Conservation (phyloP, 768 basidiomycete genomes). For the Boletus rubroflammeus region DNA sequence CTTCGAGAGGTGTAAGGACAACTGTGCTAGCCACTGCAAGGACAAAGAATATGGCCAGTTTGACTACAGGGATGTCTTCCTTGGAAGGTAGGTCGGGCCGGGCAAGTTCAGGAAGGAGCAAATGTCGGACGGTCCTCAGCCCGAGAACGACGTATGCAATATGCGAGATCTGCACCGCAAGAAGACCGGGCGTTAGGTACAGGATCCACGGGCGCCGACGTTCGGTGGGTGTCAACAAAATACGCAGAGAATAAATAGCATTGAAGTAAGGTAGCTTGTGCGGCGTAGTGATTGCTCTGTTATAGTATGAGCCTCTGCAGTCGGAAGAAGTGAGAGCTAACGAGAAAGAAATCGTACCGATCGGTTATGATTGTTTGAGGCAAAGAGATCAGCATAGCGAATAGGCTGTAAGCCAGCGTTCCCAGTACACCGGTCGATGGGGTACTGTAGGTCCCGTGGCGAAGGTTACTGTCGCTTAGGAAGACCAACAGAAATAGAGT, state of each 20-base stretch:
- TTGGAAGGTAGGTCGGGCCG: slow-evolving; percentile 30
- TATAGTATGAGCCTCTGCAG: slow-evolving; percentile 1
- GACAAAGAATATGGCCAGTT: slow-evolving; percentile 52
- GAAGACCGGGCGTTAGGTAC: slow-evolving; percentile 72
- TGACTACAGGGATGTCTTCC: slow-evolving; percentile 46
- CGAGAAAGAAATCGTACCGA: slow-evolving; percentile 44
- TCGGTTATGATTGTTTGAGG: slow-evolving; percentile 76
- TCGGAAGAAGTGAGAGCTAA: background rate
- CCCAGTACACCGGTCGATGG: slow-evolving; percentile 61
- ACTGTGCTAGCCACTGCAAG: slow-evolving; percentile 54
- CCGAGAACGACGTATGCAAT: slow-evolving; percentile 44
- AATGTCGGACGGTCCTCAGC: slow-evolving; percentile 40
- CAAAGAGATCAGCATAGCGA: slow-evolving; percentile 60
- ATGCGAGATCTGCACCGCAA: slow-evolving; percentile 42
- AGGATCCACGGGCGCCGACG: slow-evolving; percentile 74
- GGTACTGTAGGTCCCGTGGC: slow-evolving; percentile 62
- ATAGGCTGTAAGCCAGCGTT: slow-evolving; percentile 59
- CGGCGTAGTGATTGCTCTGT: slow-evolving; percentile 79
- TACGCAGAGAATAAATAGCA: slow-evolving; percentile 54
- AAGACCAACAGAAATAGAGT: slow-evolving; percentile 56
- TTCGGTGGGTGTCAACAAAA: slow-evolving; percentile 79
- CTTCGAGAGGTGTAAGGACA: slow-evolving; percentile 73
- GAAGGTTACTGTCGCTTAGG: slow-evolving; percentile 53
- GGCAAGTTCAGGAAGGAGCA: slow-evolving; percentile 56
- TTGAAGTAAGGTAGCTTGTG: slow-evolving; percentile 67